These are phyloP conservation scores for Lithospermum erythrorhizon DNA, from an alignment of 257 asterid genomes.

Conservation along the genomic window DNA sequence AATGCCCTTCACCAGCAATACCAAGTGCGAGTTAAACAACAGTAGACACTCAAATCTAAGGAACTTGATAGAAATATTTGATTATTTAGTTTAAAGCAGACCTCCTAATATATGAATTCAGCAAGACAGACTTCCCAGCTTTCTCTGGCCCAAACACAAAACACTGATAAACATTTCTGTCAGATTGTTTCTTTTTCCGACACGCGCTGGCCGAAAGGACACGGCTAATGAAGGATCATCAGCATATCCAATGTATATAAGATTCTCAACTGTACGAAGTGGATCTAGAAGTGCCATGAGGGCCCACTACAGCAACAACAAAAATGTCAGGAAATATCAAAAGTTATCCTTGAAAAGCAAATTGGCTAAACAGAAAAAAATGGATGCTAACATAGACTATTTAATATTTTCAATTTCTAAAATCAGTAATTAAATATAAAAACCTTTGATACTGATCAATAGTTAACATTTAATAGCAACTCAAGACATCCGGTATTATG, in stretches of 20 bases:
- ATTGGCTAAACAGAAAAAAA: too few relatives aligned
- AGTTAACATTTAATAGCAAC: too few relatives aligned
- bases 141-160: slow-evolving; percentile 90
- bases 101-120: slow-evolving; percentile 78
- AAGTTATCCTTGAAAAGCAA: background rate
- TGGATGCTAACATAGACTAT: background rate
- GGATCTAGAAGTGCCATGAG: slow-evolving; percentile 94
- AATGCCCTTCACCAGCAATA: slow-evolving; percentile 41
- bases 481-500: too few relatives aligned
- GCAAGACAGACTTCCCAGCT: slow-evolving; percentile 80
- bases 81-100: slow-evolving; percentile 13
- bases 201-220: too few relatives aligned
- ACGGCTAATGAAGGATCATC: slow-evolving; percentile 81
- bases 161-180: slow-evolving; percentile 75
- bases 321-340: slow-evolving; percentile 5
- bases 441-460: too few relatives aligned
- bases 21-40: background rate
- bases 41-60: background rate
- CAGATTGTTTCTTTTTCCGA: slow-evolving; percentile 82
- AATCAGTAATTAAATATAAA: too few relatives aligned
- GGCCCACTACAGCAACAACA: slow-evolving; percentile 62
- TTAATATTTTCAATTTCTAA: too few relatives aligned
- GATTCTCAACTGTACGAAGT: slow-evolving; percentile 63
- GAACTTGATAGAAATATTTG: background rate
- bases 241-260: slow-evolving; percentile 82